Evolutionary conservation across 306 rosid genomes (phyloP).

Genomic region (Casuarina equisetifolia): DNA sequence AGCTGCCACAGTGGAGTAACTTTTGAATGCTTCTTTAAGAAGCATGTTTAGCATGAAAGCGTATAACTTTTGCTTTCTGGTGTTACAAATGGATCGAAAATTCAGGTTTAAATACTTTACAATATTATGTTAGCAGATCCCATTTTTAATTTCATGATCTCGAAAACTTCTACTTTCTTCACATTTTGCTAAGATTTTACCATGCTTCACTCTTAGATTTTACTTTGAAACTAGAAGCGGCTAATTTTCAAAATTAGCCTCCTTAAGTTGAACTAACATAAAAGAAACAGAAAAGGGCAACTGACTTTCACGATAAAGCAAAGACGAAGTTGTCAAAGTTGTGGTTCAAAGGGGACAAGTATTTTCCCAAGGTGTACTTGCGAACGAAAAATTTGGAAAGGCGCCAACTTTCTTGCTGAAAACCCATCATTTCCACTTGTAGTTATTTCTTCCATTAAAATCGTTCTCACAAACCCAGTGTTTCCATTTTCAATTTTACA

Average conservation of each 20-base stretch:
- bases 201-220: neutral
- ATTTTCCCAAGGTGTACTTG: too few relatives aligned
- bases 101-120: neutral
- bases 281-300: too few relatives aligned
- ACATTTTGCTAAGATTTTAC: neutral
- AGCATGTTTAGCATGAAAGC: neutral
- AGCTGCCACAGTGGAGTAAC: neutral
- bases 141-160: neutral
- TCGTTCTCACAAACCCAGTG: neutral
- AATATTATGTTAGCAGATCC: too few relatives aligned
- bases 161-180: neutral
- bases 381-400: too few relatives aligned
- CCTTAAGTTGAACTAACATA: neutral
- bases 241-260: neutral
- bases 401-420: neutral
- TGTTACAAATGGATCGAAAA: neutral
- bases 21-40: neutral
- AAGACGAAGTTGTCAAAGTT: neutral
- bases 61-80: constrained; percentile 1
- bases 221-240: neutral
- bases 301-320: neutral
- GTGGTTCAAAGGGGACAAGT: too few relatives aligned
- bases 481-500: neutral
- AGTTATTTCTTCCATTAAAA: neutral
- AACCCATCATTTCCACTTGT: neutral